Evolutionary conservation across 768 basidiomycete genomes (phyloP).

Genomic region (Trametopsis cervina): DNA sequence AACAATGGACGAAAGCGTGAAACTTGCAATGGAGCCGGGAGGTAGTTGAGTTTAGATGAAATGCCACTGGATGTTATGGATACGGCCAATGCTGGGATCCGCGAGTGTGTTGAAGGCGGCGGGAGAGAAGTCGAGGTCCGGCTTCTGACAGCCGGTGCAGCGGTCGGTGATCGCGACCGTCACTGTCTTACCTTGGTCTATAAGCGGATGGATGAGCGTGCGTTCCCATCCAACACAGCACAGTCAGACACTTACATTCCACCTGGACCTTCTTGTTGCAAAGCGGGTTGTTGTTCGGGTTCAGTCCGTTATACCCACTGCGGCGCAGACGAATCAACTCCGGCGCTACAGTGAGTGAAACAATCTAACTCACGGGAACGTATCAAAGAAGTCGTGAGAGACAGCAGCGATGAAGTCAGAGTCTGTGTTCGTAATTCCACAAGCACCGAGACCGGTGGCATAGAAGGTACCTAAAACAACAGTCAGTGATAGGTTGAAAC

Average conservation of each 20-base stretch:
- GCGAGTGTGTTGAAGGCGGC: conserved; percentile 46
- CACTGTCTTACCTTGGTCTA: conserved; percentile 44
- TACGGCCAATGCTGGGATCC: conserved; percentile 36
- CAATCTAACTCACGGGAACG: conserved; percentile 42
- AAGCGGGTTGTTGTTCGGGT: conserved; percentile 75
- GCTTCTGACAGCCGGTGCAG: conserved; percentile 46
- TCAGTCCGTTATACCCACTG: conserved; percentile 47
- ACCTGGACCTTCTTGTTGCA: conserved; percentile 43
- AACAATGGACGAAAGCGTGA: not conserved
- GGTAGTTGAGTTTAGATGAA: conserved; percentile 4
- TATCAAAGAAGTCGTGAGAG: conserved; percentile 48
- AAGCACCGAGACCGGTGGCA: conserved; percentile 54
- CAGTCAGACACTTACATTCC: conserved; percentile 35
- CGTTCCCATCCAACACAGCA: not conserved
- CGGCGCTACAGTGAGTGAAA: too few species aligned
- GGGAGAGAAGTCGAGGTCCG: conserved; percentile 51
- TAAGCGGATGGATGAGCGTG: not conserved
- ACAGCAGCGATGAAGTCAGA: conserved; percentile 51
- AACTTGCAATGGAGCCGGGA: not conserved
- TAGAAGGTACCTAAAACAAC: conserved; percentile 43
- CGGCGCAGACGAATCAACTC: not conserved
- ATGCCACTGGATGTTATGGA: conserved; percentile 43
- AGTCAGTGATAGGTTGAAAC: conserved; percentile 15
- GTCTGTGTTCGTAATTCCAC: conserved; percentile 50
- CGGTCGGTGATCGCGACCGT: conserved; percentile 50